Evolutionary conservation across 345 rosid genomes (phyloP), one percentile per base, ranked within the genome.

Genomic region (Eutrema yunnanense): DNA sequence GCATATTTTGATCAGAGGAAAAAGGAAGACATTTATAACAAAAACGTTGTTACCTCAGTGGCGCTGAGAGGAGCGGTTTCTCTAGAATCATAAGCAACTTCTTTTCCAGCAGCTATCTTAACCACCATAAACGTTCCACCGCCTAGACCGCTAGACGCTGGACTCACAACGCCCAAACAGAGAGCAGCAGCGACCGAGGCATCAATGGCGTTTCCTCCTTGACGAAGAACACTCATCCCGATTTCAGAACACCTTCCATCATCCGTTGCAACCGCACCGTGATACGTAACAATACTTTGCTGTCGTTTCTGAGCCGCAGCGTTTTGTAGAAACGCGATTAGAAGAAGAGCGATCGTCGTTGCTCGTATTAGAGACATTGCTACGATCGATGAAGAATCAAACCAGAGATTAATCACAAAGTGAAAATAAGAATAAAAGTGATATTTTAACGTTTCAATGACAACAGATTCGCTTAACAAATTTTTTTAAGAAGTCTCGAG

Each of bases 41-140:
- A 53, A 55, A 54, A 54, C 51, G 49, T 4, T 4, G 6, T 57
- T 57, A 87, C 92, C 88, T 80, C 42, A 19, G 86, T 81, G 63
- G 94, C 89, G 5, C 10, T n/a, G 29, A 66, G 29, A 5, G 94
- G 94, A 43, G 94, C 94, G 9, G 78, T 81, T 82, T 88, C 94
- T 75, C 89, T 84, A 82, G 83, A 83, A 65, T 86, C 85, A 47
- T 82, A 72, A 33, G 85, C 79, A 6, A 75, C 73, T 5, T 71
- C 65, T 7, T 69, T 62, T 6, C 85, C 88, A 67, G 27, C 65
- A 32, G 80, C 78, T 10, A 48, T 54, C 59, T 82, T 64, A 32
- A 84, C 49, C 8, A 88, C 27, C 81, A 77, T 82, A 55, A 88
- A 88, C 16, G 83, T 78, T 72, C 90, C 90, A 36, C 93, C 93